Conservation (phyloP, 371 early-diverging fungal species). For the Blakeslea trispora region DNA sequence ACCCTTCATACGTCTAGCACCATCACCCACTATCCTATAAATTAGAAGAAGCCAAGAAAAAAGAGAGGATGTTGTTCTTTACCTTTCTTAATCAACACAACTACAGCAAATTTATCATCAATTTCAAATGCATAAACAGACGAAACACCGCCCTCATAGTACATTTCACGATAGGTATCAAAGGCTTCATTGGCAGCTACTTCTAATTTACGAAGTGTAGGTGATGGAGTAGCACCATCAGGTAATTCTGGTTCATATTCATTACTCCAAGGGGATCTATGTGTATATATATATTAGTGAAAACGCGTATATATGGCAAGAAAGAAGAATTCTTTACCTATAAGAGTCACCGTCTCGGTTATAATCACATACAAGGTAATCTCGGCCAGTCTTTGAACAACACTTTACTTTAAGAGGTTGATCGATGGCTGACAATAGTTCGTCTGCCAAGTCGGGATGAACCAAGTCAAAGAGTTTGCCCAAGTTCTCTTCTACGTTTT, state of each 20-base stretch:
- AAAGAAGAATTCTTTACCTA: conserved; percentile 56
- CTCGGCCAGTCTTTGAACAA: conserved; percentile 75
- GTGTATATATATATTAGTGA: neutral
- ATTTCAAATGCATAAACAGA: conserved; percentile 84
- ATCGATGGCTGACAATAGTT: conserved; percentile 88
- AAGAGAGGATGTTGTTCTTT: no score
- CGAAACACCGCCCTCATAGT: conserved; percentile 96
- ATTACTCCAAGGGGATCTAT: conserved; percentile 95
- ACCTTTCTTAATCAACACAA: conserved; percentile 95
- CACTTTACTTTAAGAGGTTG: conserved; percentile 87
- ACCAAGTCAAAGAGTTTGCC: conserved; percentile 80
- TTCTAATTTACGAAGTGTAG: conserved; percentile 85
- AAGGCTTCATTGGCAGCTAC: conserved; percentile 94
- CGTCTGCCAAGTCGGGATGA: conserved; percentile 85
- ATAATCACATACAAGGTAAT: conserved; percentile 93
- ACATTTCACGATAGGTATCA: conserved; percentile 93
- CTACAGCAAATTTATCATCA: conserved; percentile 92
- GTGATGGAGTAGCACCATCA: conserved; percentile 82
- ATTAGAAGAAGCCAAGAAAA: neutral
- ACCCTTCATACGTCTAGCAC: conserved; percentile 73
- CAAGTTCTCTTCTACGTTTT: conserved; percentile 88
- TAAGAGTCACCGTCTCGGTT: conserved; percentile 96
- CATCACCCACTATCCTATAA: conserved; percentile 78
- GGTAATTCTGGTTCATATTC: conserved; percentile 87
- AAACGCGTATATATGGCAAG: neutral